A percentile compares a stretch with the other conserved stretches of the same genome.
Conservation (phyloP, 2,329 filamentous ascomycete genomes). For the Aspergillus brasiliensis region DNA sequence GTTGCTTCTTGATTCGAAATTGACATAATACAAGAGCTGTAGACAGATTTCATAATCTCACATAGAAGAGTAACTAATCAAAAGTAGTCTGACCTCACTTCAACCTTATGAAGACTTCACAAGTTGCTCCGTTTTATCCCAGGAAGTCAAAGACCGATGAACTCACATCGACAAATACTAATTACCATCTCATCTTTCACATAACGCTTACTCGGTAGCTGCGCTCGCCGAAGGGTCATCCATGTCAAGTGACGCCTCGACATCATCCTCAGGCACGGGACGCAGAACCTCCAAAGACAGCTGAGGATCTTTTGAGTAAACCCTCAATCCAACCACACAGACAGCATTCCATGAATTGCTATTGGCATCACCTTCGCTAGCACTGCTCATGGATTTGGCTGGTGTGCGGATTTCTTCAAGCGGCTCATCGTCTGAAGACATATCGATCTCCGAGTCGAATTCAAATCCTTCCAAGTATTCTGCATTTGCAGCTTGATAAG, state of each 20-base stretch:
- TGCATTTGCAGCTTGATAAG: conserved; percentile 30
- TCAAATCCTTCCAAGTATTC: conserved; percentile 45
- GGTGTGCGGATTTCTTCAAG: conserved; percentile 19
- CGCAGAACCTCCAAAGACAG: conserved; percentile 57
- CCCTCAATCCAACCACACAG: conserved; percentile 60
- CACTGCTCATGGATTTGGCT: conserved; percentile 10
- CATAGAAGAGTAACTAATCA: too few species aligned
- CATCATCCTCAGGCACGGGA: conserved; percentile 41
- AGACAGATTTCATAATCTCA: too few species aligned
- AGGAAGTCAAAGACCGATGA: too few species aligned
- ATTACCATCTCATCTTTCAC: too few species aligned
- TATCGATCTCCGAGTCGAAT: conserved; percentile 47
- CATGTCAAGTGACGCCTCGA: conserved; percentile 45
- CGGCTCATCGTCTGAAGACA: conserved; percentile 34
- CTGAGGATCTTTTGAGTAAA: conserved; percentile 56
- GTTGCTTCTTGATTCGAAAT: too few species aligned
- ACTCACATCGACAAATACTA: too few species aligned
- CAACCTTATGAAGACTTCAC: too few species aligned
- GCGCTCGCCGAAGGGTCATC: conserved; percentile 44
- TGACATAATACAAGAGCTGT: too few species aligned
- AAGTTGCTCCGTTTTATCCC: too few species aligned
- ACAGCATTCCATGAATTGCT: conserved; percentile 61
- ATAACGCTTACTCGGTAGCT: background rate
- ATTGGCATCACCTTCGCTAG: conserved; percentile 21
- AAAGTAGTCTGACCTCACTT: too few species aligned